A percentile compares a stretch with the other conserved stretches of the same genome.
These are phyloP conservation scores for Fusarium domesticum DNA, from an alignment of 2,329 filamentous ascomycete species.

Conservation along the genomic window DNA sequence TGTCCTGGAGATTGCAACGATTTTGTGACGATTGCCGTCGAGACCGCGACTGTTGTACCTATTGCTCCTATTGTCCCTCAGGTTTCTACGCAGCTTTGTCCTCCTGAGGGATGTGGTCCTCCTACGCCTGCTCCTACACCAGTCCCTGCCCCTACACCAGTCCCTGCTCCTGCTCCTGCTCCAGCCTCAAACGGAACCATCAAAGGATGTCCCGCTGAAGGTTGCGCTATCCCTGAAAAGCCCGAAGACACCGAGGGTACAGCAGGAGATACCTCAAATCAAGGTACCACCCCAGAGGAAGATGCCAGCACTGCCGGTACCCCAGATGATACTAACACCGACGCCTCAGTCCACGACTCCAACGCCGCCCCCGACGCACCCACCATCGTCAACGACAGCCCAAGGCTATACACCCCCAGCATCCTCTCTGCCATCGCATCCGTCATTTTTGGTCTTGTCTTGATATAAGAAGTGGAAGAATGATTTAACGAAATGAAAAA, in stretches of 20 bases:
- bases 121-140: conserved; percentile 3
- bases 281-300: background rate
- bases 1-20: conserved; percentile 2
- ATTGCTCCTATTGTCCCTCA: background rate
- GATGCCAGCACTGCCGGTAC: too few species aligned
- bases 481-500: background rate
- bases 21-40: too few species aligned
- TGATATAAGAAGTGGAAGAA: conserved; percentile 2
- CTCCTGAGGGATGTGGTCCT: conserved; percentile 8
- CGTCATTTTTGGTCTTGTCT: conserved; percentile 14
- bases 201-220: background rate
- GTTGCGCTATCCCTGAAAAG: background rate
- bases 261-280: background rate
- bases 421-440: conserved; percentile 14
- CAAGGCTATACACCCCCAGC: conserved; percentile 8
- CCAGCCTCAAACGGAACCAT: background rate
- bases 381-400: conserved; percentile 8
- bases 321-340: too few species aligned
- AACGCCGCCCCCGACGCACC: conserved; percentile 5
- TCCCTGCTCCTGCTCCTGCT: background rate
- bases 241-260: background rate
- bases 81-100: conserved; percentile 1
- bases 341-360: background rate
- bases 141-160: conserved; percentile 1
- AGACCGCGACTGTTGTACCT: too few species aligned